Percentiles rank a stretch among this genome's conserved stretches.
These are phyloP conservation scores for Gliomastix tumulicola DNA, from an alignment of 2,329 filamentous ascomycete genomes.

Conservation along the genomic window DNA sequence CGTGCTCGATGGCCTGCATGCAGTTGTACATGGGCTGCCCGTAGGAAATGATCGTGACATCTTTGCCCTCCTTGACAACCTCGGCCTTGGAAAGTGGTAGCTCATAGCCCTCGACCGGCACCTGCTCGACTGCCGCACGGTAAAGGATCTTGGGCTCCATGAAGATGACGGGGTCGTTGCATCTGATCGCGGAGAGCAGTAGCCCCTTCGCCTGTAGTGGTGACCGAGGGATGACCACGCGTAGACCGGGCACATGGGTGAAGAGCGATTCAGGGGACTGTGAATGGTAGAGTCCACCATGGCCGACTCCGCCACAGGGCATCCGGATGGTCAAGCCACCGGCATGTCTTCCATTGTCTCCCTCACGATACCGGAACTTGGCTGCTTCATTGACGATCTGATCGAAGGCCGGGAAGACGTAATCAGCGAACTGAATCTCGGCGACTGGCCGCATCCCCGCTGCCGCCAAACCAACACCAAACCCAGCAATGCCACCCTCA, in stretches of 20 bases:
- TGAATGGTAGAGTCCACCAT: conserved; percentile 82
- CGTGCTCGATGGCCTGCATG: conserved; percentile 65
- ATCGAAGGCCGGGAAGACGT: conserved; percentile 88
- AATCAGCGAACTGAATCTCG: conserved; percentile 94
- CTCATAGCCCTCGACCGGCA: conserved; percentile 73
- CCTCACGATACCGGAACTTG: conserved; percentile 76
- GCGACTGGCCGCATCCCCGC: conserved; percentile 90
- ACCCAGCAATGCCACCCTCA: conserved; percentile 91
- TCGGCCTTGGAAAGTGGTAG: conserved; percentile 83
- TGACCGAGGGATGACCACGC: conserved; percentile 80
- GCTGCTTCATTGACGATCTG: conserved; percentile 91
- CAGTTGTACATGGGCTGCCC: conserved; percentile 86
- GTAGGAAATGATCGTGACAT: conserved; percentile 81
- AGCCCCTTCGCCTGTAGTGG: conserved; percentile 86
- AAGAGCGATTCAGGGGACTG: conserved; percentile 87
- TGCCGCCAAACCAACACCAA: conserved; percentile 82
- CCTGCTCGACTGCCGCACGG: conserved; percentile 84
- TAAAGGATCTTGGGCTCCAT: conserved; percentile 94
- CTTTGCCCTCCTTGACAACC: conserved; percentile 69
- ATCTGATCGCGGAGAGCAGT: conserved; percentile 66
- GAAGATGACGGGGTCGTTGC: conserved; percentile 84
- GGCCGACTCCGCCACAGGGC: conserved; percentile 84
- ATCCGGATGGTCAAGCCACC: conserved; percentile 84
- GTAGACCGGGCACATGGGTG: conserved; percentile 77
- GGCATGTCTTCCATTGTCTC: conserved; percentile 47